Evolutionary conservation across 495 filamentous ascomycete species (phyloP).

Genomic region (Elaphomyces granulatus): DNA sequence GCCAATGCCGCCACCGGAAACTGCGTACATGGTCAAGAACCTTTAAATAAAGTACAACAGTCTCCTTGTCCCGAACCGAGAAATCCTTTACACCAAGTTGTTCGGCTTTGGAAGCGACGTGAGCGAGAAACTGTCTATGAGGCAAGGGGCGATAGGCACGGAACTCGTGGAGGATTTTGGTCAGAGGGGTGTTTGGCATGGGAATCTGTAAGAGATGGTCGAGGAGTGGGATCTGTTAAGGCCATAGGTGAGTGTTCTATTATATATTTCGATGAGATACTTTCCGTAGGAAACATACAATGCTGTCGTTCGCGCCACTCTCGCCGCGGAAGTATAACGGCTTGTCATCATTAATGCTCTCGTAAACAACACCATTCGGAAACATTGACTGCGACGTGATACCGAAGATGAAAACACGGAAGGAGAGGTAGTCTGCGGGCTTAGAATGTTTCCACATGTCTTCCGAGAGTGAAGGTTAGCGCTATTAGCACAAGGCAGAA

Average conservation of each 20-base stretch:
- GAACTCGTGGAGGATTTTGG: constrained; percentile 74
- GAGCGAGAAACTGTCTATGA: constrained; percentile 68
- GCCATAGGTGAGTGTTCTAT: no score
- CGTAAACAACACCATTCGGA: constrained; percentile 75
- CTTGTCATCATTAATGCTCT: constrained; percentile 55
- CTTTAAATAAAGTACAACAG: constrained; percentile 50
- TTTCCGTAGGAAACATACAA: constrained; percentile 39
- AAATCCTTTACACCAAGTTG: constrained; percentile 45
- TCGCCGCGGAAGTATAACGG: constrained; percentile 70
- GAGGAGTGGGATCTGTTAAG: constrained; percentile 65
- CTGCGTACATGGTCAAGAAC: constrained; percentile 72
- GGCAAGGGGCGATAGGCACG: constrained; percentile 71
- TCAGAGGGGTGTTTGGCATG: constrained; percentile 76
- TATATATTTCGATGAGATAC: no score
- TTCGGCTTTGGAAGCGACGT: constrained; percentile 43
- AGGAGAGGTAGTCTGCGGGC: constrained; percentile 61
- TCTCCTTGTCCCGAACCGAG: constrained; percentile 38
- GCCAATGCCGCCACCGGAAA: constrained; percentile 89
- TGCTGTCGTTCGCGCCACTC: constrained; percentile 79
- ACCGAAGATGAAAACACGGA: constrained; percentile 90
- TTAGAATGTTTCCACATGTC: constrained; percentile 79
- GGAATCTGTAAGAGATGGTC: constrained; percentile 67
- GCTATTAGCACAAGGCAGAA: neutral
- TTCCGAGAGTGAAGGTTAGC: constrained; percentile 16
- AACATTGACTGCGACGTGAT: constrained; percentile 87